phyloP scores from a whole-genome alignment of 495 filamentous ascomycete genomes.

The Durotheca rogersii region DNA sequence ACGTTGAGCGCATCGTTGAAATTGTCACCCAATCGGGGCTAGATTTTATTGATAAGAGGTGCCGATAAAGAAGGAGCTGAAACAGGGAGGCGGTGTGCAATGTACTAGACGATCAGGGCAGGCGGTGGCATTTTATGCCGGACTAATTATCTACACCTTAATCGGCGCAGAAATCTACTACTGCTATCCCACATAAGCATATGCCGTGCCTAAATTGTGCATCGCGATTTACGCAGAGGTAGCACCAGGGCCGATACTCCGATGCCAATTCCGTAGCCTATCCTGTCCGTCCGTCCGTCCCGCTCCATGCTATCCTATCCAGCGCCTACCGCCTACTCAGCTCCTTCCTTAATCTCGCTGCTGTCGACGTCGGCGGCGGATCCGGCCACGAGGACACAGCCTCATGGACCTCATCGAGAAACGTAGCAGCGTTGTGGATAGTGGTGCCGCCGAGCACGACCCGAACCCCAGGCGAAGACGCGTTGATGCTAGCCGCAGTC shows the following conservation, averaged over 20 bases:
- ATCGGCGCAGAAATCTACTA: too few species aligned
- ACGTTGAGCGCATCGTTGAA: background rate
- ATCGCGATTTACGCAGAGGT: too few species aligned
- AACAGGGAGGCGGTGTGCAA: conserved; percentile 8
- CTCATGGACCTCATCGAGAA: conserved; percentile 84
- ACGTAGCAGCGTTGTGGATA: conserved; percentile 81
- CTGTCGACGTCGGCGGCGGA: conserved; percentile 63
- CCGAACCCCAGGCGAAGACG: conserved; percentile 80
- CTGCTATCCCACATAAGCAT: too few species aligned
- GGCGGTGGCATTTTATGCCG: conserved; percentile 19
- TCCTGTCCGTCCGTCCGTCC: too few species aligned
- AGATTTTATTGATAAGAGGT: conserved; percentile 25
- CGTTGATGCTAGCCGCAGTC: conserved; percentile 88
- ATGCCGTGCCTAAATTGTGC: too few species aligned
- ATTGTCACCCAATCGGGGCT: conserved; percentile 2
- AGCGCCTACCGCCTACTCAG: conserved; percentile 49
- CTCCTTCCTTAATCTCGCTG: conserved; percentile 70
- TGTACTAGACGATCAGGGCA: background rate
- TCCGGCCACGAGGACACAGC: conserved; percentile 80
- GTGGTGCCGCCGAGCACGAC: conserved; percentile 85
- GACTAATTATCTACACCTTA: conserved; percentile 16
- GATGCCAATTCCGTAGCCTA: too few species aligned
- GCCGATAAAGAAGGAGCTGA: conserved; percentile 14
- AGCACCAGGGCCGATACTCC: too few species aligned
- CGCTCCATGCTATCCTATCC: too few species aligned